Conservation (phyloP, 129 eudicot species). For the Ambrosia artemisiifolia region DNA sequence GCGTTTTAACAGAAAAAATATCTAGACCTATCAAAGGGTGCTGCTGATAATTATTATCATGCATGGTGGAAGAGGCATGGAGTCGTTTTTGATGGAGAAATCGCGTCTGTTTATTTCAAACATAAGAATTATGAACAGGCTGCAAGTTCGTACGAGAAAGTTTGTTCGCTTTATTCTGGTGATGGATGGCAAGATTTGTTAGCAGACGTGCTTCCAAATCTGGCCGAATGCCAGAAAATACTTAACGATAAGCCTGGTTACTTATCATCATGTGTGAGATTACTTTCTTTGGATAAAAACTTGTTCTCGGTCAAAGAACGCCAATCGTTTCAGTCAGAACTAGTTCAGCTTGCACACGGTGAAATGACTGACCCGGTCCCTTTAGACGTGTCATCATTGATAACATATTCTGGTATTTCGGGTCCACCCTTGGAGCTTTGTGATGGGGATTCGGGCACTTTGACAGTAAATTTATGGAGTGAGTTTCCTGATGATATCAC, state of each 20-base stretch:
- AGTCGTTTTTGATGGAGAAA: constrained; percentile 96
- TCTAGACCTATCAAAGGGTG: constrained; percentile 83
- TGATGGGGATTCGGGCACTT: constrained; percentile 88
- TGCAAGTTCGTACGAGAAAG: constrained; percentile 79
- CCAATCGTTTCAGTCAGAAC: constrained; percentile 85
- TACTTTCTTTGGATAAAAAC: constrained; percentile 80
- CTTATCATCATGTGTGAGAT: constrained; percentile 84
- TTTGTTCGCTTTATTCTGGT: constrained; percentile 92
- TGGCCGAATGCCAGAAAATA: constrained; percentile 90
- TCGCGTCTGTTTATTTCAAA: constrained; percentile 73
- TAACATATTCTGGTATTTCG: constrained; percentile 77
- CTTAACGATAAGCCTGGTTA: constrained; percentile 91
- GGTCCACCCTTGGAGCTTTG: constrained; percentile 87
- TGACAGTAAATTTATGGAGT: constrained; percentile 81
- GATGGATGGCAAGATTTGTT: constrained; percentile 96
- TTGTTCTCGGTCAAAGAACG: constrained; percentile 78
- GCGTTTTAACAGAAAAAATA: constrained; percentile 56
- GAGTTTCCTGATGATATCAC: constrained; percentile 92
- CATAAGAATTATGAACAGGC: constrained; percentile 77
- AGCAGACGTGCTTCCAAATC: constrained; percentile 92
- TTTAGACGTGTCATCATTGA: constrained; percentile 82
- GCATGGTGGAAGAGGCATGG: constrained; percentile 99
- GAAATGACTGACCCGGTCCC: constrained; percentile 94
- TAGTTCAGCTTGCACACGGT: constrained; percentile 79
- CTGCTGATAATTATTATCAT: constrained; percentile 81